Percentiles rank a stretch among this genome's conserved stretches.
Conservation (phyloP, 345 rosid genomes). For the Aquilaria malaccensis region DNA sequence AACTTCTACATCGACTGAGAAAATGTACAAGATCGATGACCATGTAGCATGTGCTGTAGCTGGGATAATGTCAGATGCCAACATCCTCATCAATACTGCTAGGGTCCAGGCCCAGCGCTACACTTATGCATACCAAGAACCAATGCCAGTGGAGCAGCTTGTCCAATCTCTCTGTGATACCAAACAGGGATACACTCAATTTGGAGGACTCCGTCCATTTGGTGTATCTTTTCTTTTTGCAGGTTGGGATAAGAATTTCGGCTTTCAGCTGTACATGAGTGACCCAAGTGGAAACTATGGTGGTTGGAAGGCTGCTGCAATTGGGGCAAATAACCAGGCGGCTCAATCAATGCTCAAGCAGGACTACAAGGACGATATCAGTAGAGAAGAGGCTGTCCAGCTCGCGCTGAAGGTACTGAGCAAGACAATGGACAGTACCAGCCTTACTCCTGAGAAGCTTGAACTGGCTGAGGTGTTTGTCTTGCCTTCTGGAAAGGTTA, state of each 20-base stretch:
- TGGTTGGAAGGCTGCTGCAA: constrained; percentile 96
- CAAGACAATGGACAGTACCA: constrained; percentile 97
- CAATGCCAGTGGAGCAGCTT: constrained; percentile 95
- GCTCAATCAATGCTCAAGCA: constrained; percentile 96
- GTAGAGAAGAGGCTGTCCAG: constrained; percentile 81
- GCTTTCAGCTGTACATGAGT: constrained; percentile 93
- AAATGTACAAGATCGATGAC: constrained; percentile 98
- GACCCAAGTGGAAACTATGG: constrained; percentile 96
- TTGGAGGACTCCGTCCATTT: constrained; percentile 95
- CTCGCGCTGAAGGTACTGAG: constrained; percentile 85
- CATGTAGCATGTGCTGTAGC: constrained; percentile 97
- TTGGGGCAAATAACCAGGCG: constrained; percentile 94
- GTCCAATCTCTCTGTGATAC: constrained; percentile 96
- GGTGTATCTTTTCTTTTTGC: constrained; percentile 94
- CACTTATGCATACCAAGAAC: constrained; percentile 85
- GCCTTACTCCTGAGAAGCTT: constrained; percentile 86
- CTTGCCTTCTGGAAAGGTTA: constrained; percentile 66
- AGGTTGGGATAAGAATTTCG: constrained; percentile 90
- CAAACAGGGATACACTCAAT: constrained; percentile 94
- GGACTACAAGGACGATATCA: constrained; percentile 84
- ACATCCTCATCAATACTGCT: constrained; percentile 90
- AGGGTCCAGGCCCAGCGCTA: constrained; percentile 93
- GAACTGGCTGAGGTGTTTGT: constrained; percentile 83
- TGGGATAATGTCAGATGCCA: constrained; percentile 98
- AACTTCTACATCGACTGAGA: constrained; percentile 81